Evolutionary conservation across 768 basidiomycete genomes (phyloP).

Genomic region (Mycena albidolilacea): DNA sequence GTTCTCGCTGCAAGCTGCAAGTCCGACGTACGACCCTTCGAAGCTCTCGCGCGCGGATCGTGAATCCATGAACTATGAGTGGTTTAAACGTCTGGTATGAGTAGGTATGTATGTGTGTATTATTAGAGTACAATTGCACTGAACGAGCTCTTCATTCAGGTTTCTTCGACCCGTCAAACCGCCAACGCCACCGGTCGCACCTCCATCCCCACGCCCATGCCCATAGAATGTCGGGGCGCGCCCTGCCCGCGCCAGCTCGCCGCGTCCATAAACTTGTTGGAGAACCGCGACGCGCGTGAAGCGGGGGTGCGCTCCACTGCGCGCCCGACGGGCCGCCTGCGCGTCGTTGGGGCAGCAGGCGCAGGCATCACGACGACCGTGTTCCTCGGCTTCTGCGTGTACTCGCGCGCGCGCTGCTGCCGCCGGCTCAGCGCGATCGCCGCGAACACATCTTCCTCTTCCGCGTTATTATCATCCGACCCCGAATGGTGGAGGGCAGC

Average conservation of each 20-base stretch:
- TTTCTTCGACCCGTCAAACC: too few species aligned
- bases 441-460: conserved; percentile 12
- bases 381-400: conserved; percentile 14
- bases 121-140: too few species aligned
- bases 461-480: not conserved
- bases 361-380: not conserved
- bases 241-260: conserved; percentile 27
- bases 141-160: too few species aligned
- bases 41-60: too few species aligned
- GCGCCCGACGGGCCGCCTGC: conserved; percentile 24
- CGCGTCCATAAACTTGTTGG: conserved; percentile 30
- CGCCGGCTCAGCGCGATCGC: conserved; percentile 18
- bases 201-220: too few species aligned
- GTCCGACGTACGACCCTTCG: too few species aligned
- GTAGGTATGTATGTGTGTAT: too few species aligned
- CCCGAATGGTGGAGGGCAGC: not conserved
- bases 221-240: too few species aligned
- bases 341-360: not conserved
- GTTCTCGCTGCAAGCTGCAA: too few species aligned
- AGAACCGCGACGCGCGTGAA: conserved; percentile 6
- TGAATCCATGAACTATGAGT: too few species aligned
- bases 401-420: conserved; percentile 30
- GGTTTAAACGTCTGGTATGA: too few species aligned
- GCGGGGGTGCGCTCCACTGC: conserved; percentile 6
- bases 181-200: too few species aligned